A percentile compares a stretch with the other conserved stretches of the same genome.
phyloP scores from a whole-genome alignment of 345 rosid genomes.

The Moricandia moricandioides region DNA sequence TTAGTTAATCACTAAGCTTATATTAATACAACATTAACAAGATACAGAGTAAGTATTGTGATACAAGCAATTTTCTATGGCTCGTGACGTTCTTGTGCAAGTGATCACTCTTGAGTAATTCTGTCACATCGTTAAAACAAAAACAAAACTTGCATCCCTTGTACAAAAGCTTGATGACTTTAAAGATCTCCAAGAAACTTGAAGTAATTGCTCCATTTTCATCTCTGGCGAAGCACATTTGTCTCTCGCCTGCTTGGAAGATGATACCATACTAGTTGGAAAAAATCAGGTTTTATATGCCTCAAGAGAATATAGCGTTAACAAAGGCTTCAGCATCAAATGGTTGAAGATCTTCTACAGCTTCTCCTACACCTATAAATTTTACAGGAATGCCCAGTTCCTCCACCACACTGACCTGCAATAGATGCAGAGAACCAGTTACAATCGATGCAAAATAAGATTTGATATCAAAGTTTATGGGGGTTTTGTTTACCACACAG shows the following conservation, averaged over 20 bases:
- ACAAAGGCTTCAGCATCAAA: conserved; percentile 87
- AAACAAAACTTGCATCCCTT: conserved; percentile 1
- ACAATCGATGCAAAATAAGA: background rate
- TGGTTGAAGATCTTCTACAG: conserved; percentile 91
- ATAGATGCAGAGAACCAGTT: background rate
- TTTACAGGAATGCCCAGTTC: conserved; percentile 94
- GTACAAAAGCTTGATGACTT: background rate
- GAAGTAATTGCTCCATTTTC: background rate
- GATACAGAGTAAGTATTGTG: background rate
- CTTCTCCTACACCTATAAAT: conserved; percentile 94
- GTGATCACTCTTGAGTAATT: background rate
- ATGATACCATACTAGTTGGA: background rate
- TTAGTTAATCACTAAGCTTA: background rate
- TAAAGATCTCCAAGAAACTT: conserved; percentile 16
- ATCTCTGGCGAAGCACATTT: background rate
- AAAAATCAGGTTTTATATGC: background rate
- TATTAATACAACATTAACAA: conserved; percentile 8
- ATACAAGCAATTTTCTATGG: background rate
- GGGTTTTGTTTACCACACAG: conserved; percentile 64
- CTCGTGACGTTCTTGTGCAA: conserved; percentile 2
- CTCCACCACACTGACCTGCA: conserved; percentile 91
- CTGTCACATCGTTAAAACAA: background rate
- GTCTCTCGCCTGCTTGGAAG: background rate
- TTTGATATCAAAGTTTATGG: background rate
- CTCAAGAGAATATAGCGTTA: conserved; percentile 77